These are phyloP conservation scores for Phytophthora idaei DNA, from an alignment of 352 stramenopile genomes.

Conservation along the genomic window DNA sequence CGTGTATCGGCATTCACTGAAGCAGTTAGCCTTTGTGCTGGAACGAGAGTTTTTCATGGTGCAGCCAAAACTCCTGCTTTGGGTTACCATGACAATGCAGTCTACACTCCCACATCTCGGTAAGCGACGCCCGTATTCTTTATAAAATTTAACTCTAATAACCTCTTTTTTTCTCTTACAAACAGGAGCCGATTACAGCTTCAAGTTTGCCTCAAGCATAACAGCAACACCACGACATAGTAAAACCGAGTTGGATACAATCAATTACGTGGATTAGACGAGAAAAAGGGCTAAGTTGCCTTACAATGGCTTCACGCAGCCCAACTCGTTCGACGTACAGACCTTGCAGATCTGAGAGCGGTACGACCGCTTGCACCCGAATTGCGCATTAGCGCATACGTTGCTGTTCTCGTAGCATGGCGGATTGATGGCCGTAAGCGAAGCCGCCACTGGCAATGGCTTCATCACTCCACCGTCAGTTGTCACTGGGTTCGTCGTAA, in stretches of 20 bases:
- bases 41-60: conserved; percentile 30
- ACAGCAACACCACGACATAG: neutral
- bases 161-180: neutral
- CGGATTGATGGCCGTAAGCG: conserved; percentile 48
- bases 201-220: conserved; percentile 25
- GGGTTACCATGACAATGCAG: conserved; percentile 35
- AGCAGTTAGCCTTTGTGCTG: conserved; percentile 33
- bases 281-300: neutral
- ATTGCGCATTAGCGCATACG: conserved; percentile 45
- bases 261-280: neutral
- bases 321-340: conserved; percentile 30
- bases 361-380: conserved; percentile 58
- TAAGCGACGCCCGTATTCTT: neutral
- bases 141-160: neutral
- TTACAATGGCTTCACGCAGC: conserved; percentile 27
- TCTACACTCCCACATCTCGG: conserved; percentile 27
- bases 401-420: conserved; percentile 68
- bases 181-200: conserved; percentile 31
- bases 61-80: conserved; percentile 30
- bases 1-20: conserved; percentile 14
- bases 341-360: conserved; percentile 69
- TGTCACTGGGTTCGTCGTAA: conserved; percentile 35
- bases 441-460: conserved; percentile 42
- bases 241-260: neutral
- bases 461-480: conserved; percentile 53